Conservation (phyloP, 768 basidiomycete genomes). For the Rubroboletus pulcherrimus region DNA sequence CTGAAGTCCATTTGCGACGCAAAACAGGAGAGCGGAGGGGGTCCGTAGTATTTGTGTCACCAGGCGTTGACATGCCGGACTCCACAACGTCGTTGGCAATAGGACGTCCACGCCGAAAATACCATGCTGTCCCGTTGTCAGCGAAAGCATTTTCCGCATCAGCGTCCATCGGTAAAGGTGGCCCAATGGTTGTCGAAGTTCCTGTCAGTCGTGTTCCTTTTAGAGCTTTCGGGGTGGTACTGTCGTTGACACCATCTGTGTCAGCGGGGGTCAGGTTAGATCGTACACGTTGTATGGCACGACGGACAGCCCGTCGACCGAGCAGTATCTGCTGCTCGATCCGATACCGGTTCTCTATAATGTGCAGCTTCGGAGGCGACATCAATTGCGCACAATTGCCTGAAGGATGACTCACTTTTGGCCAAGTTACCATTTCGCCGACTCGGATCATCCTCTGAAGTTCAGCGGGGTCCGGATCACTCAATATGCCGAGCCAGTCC, state of each 20-base stretch:
- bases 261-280: slow-evolving; percentile 20
- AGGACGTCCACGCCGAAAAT: slow-evolving; percentile 48
- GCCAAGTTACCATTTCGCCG: slow-evolving; percentile 93
- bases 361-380: slow-evolving; percentile 62
- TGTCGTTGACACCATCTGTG: slow-evolving; percentile 23
- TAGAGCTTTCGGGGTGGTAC: slow-evolving; percentile 18
- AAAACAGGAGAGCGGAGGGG: slow-evolving; percentile 39
- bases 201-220: slow-evolving; percentile 17
- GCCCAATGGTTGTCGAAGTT: slow-evolving; percentile 39
- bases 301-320: slow-evolving; percentile 72
- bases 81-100: slow-evolving; percentile 20
- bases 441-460: slow-evolving; percentile 83
- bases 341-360: slow-evolving; percentile 87
- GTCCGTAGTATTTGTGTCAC: slow-evolving; percentile 31
- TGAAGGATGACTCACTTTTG: slow-evolving; percentile 57
- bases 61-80: slow-evolving; percentile 35
- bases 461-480: slow-evolving; percentile 77
- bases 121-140: slow-evolving; percentile 48
- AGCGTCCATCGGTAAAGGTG: slow-evolving; percentile 70
- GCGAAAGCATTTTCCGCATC: slow-evolving; percentile 73
- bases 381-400: slow-evolving; percentile 7
- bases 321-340: slow-evolving; percentile 80
- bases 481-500: slow-evolving; percentile 84
- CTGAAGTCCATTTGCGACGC: slow-evolving; percentile 48
- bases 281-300: slow-evolving; percentile 41